These are phyloP conservation scores for Catharanthus roseus DNA, from an alignment of 257 asterid genomes.

Conservation along the genomic window DNA sequence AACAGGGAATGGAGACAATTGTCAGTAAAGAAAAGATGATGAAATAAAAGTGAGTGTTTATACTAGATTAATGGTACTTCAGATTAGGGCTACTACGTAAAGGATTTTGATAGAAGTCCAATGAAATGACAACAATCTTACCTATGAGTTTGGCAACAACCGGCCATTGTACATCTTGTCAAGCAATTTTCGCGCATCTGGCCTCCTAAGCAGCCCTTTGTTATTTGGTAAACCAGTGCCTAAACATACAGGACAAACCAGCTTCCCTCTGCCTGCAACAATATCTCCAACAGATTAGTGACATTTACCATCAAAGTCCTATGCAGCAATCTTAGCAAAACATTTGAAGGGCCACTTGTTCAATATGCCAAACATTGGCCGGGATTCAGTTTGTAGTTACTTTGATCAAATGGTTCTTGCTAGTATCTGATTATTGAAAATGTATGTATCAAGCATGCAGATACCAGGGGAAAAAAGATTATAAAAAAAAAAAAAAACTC, in stretches of 20 bases:
- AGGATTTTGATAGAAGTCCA: not conserved
- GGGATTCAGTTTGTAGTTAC: not conserved
- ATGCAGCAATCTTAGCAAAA: not conserved
- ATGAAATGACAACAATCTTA: not conserved
- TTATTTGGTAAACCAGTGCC: conserved; percentile 93
- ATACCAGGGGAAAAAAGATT: no score
- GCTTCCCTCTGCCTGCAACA: conserved; percentile 78
- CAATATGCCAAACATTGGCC: not conserved
- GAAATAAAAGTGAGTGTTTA: not conserved
- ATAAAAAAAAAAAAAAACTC: no score
- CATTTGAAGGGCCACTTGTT: not conserved
- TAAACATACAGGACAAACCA: conserved; percentile 88
- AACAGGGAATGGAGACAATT: not conserved
- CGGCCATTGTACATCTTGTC: conserved; percentile 97
- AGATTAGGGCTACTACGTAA: not conserved
- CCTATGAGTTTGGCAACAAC: conserved; percentile 73
- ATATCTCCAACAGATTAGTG: not conserved
- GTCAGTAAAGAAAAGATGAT: not conserved
- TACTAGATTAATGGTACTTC: not conserved
- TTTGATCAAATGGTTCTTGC: not conserved
- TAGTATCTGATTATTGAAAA: not conserved
- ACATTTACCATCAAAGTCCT: not conserved
- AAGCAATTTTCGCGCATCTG: conserved; percentile 68
- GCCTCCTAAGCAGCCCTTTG: conserved; percentile 95
- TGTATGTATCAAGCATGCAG: no score